Evolutionary conservation across 2,329 filamentous ascomycete species (phyloP), one percentile per base, ranked within the genome.

Genomic region (Fusarium sp.): DNA sequence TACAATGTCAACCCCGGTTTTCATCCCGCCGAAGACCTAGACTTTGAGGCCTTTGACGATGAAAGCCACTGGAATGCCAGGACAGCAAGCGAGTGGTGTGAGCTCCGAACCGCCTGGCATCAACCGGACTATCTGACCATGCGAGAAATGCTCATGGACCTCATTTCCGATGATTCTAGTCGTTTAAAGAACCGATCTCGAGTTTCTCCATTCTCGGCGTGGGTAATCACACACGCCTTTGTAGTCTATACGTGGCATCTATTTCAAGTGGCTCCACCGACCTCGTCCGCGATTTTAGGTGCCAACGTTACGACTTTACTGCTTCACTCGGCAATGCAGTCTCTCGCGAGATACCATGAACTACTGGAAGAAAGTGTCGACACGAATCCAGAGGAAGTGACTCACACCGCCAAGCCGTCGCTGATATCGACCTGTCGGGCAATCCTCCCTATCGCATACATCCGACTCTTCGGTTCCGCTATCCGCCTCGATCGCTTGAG

Each of bases 1-100:
- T 74, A 52, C 29, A 64, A 74, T 20, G 54, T 67, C n/a, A 71
- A 71, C 33, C 69, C 69, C 4, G 69, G 69, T 2, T 69, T 74
- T 54, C 69, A 69, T 35, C 31, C 69, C 4, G 68, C 69, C 1
- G 63, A 66, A 25, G 69, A 74, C 14, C 8, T 74, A 6, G 69
- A 70, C 1, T 59, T 74, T 10, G 69, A 70, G 7, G 20, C 31
- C 1, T 64, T 72, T 20, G 18, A 70, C 4, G 68, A 74, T 16
- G 71, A 74, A 11, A 25, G n/a, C 5, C 6, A 69, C 18, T 71
- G 71, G 71, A 65, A 61, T 52, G 66, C 71, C 1, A 14, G n/a
- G 20, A 65, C 70, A 6, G 3, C 63, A 2, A 63, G 31, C 13
- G 69, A 69, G 22, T 74, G 71, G 71, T 59, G 63, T n/a, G 56